Evolutionary conservation across 2,329 filamentous ascomycete species (phyloP).

Genomic region (Neoarthrinium moseri): DNA sequence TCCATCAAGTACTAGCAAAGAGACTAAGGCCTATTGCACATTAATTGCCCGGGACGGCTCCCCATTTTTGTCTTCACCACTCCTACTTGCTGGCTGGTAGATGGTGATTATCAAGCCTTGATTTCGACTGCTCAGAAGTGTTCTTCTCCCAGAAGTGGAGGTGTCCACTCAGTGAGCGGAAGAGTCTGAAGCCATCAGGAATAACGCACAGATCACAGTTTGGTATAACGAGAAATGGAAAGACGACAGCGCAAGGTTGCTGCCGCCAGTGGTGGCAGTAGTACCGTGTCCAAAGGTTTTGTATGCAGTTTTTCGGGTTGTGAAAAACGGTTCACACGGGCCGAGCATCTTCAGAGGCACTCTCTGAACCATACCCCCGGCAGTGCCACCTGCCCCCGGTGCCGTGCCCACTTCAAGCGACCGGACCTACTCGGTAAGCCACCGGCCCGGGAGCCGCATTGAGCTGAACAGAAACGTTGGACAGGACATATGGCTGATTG

Average conservation of each 20-base stretch:
- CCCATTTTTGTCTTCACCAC: no score
- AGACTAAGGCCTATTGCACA: no score
- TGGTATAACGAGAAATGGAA: constrained; percentile 20
- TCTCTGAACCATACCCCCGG: constrained; percentile 56
- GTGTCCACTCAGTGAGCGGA: no score
- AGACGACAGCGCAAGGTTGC: constrained; percentile 14
- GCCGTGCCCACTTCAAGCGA: constrained; percentile 60
- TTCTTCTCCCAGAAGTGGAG: no score
- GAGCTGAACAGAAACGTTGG: background rate
- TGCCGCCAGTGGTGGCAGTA: constrained; percentile 9
- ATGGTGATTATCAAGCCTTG: no score
- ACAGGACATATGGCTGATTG: constrained; percentile 12
- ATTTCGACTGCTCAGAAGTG: no score
- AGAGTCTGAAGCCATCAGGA: no score
- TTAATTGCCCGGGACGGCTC: no score
- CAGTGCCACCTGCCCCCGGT: constrained; percentile 56
- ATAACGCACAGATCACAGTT: no score
- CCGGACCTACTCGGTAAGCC: constrained; percentile 55
- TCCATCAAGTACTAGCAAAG: no score
- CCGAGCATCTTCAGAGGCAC: no score
- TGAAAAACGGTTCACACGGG: constrained; percentile 52
- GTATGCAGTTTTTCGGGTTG: constrained; percentile 45
- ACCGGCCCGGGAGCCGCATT: background rate
- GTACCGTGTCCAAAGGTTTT: constrained; percentile 12
- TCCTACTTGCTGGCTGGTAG: no score